Evolutionary conservation across 2,329 filamentous ascomycete genomes (phyloP), one percentile per base, ranked within the genome.

Genomic region (Colletotrichum ledebouriae): DNA sequence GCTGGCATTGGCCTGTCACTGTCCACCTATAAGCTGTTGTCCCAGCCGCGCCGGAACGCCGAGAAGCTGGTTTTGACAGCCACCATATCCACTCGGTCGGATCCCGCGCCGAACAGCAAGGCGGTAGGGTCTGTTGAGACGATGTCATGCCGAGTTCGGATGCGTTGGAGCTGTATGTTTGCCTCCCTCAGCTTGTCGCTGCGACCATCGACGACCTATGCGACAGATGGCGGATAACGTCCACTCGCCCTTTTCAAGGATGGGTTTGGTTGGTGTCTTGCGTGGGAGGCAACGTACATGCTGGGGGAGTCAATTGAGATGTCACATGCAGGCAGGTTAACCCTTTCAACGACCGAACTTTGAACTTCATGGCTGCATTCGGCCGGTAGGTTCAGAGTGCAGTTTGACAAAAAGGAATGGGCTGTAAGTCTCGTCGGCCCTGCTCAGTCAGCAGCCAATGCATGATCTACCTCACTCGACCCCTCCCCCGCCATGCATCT

Each of bases 401-500:
- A 55, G 50, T 15, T 20, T 29, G 33, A 55, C n/a, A 6, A 37
- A 13, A 22, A 5, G 10, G 25, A 20, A 46, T 11, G 25, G 11
- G 22, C 39, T 46, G 22, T 25, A 25, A n/a, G 39, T 34, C 17
- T 17, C n/a, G 29, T 47, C 15, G n/a, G 29, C 15, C 2, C 13
- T 29, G 17, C 47, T 62, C 57, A 67, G 50, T 58, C 59, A 67
- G 53, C 37, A 64, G 10, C 20, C 17, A 3, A 46, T 6, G 20
- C 41, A 41, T 65, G 46, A 56, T 68, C 37, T 13, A 3, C 22
- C 22, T 22, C 4, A 22, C 37, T 47, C 53, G 2, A 44, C 56
- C 63, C 59, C 50, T 63, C 63, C 42, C 63, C 59, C 50, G 34
- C 63, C 44, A 25, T 34, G 17, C 41, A 20, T 37, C 4, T 5